Evolutionary conservation across 148 eudicot genomes (phyloP), one percentile per base, ranked within the genome.

Genomic region (Chenopodium suecicum): DNA sequence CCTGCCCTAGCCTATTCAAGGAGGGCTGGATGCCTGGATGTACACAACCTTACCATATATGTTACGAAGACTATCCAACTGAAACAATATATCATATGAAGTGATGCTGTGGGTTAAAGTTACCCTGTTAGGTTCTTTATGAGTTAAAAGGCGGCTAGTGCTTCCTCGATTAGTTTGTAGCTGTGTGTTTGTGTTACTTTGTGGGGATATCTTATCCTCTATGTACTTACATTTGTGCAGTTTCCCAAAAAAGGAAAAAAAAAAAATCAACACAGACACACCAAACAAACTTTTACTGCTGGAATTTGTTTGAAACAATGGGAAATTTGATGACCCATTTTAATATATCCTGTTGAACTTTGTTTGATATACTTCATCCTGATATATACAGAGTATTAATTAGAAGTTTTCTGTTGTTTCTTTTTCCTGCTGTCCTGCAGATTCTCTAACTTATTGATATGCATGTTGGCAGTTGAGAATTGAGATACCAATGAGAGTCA

Each of bases 341-440:
- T 29, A 3, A 27, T 41, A 41, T 41, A 41, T 41, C 0, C 44
- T 41, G 32, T 10, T 77, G 48, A n/a, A 4, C 6, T 27, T 54
- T 47, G 16, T 58, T 3, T 17, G 29, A 27, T 9, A 64, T 29
- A 25, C 64, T 25, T 27, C 14, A 7, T 70, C 44, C 63, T 16
- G 77, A 23, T 29, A 31, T 71, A 70, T 22, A 6, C 56, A 41
- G 44, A 41, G 7, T 41, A 41, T 41, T 14, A 17, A 44, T 14
- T 16, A 34, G 7, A 50, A 34, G 4, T 2, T 22, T 11, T 56
- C 14, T 56, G 29, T 58, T 77, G 76, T 72, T 72, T 41, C 44
- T 37, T n/a, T 44, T 4, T 70, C 14, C 56, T 83, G 85, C 79
- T 78, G 85, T 70, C 14, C 56, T 83, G 85, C 79, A 83, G 85